Evolutionary conservation across 2,329 filamentous ascomycete species (phyloP).

Genomic region (Periconia sp.): DNA sequence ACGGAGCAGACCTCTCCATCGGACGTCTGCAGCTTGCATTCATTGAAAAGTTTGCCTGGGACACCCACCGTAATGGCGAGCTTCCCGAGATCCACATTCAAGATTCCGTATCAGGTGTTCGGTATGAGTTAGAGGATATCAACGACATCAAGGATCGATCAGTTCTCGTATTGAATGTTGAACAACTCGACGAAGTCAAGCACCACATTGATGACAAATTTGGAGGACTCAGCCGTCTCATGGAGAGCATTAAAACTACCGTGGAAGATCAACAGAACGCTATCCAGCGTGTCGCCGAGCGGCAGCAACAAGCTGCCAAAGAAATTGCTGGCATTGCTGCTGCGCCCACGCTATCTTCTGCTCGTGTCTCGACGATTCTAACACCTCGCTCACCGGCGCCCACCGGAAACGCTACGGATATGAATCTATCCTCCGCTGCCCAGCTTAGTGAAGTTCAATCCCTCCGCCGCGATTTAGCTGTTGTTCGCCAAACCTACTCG

Average conservation of each 20-base stretch:
- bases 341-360: constrained; percentile 40
- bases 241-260: constrained; percentile 83
- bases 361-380: constrained; percentile 38
- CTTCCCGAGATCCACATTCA: constrained; percentile 98
- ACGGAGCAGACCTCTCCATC: constrained; percentile 83
- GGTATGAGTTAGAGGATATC: constrained; percentile 93
- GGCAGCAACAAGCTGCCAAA: constrained; percentile 85
- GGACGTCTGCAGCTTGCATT: constrained; percentile 91
- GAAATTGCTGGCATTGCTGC: constrained; percentile 73
- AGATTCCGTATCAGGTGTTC: constrained; percentile 91
- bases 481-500: constrained; percentile 90
- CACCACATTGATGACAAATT: constrained; percentile 93
- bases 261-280: constrained; percentile 81
- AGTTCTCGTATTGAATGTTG: constrained; percentile 92
- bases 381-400: constrained; percentile 32
- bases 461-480: constrained; percentile 83
- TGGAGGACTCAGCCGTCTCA: constrained; percentile 73
- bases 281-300: constrained; percentile 83
- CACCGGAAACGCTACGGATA: constrained; percentile 18
- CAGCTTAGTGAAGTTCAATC: constrained; percentile 79
- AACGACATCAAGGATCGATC: constrained; percentile 91
- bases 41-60: constrained; percentile 99
- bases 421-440: constrained; percentile 49
- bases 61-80: constrained; percentile 93
- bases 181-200: constrained; percentile 93